Conservation (phyloP, 805 yeast species). For the Ogataea nonfermentans region DNA sequence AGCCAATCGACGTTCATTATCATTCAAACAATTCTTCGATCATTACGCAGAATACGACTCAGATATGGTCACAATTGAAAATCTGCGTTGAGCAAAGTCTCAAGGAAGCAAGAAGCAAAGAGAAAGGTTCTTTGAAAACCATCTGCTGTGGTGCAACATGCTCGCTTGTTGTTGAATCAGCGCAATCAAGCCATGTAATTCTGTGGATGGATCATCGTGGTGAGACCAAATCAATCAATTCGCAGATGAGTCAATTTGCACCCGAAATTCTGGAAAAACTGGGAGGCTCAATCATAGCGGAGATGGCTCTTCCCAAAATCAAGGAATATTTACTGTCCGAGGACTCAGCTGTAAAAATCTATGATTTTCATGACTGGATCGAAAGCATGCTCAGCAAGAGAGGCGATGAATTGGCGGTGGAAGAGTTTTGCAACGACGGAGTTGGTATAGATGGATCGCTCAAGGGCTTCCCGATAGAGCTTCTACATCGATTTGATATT, state of each 20-base stretch:
- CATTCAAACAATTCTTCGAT: slow-evolving; percentile 3
- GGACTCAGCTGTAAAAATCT: slow-evolving; percentile 33
- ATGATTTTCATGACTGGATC: slow-evolving; percentile 51
- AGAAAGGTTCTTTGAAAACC: slow-evolving; percentile 20
- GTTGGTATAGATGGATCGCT: slow-evolving; percentile 57
- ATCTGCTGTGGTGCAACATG: slow-evolving; percentile 56
- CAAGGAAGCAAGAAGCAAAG: background rate
- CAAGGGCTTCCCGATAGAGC: slow-evolving; percentile 44
- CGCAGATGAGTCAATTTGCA: slow-evolving; percentile 17
- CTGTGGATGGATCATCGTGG: slow-evolving; percentile 63
- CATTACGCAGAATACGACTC: slow-evolving; percentile 16
- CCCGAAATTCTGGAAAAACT: slow-evolving; percentile 3
- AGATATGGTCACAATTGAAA: slow-evolving; percentile 15
- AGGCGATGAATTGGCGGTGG: slow-evolving; percentile 1
- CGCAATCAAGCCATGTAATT: slow-evolving; percentile 32
- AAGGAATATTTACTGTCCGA: slow-evolving; percentile 34
- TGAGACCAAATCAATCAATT: slow-evolving; percentile 36
- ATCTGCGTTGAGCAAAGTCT: slow-evolving; percentile 6
- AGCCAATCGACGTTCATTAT: slow-evolving; percentile 5
- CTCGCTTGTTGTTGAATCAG: slow-evolving; percentile 46
- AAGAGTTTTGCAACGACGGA: slow-evolving; percentile 2
- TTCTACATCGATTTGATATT: slow-evolving; percentile 14
- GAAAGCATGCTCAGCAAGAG: slow-evolving; percentile 26
- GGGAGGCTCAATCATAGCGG: slow-evolving; percentile 42
- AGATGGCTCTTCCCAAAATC: slow-evolving; percentile 57